Evolutionary conservation across 1,139 yeast species (phyloP).

Genomic region (Geotrichum bryndzae): DNA sequence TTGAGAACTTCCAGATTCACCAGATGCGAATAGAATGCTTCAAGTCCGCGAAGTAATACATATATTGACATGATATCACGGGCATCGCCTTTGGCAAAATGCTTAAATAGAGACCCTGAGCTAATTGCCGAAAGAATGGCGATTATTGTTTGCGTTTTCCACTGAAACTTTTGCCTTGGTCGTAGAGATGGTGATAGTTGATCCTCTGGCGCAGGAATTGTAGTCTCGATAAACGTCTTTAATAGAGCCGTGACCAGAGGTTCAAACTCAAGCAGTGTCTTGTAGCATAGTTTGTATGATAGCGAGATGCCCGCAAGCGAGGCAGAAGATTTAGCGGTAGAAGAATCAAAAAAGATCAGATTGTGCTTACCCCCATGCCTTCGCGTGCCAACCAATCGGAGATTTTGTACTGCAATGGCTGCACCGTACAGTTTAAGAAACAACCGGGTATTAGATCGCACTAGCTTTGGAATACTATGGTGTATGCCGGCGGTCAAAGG

Average conservation of each 20-base stretch:
- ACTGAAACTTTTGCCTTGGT: background rate
- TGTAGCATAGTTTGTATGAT: conserved; percentile 5
- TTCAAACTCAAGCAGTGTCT: background rate
- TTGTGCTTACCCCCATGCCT: background rate
- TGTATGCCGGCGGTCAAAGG: background rate
- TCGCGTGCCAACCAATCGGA: background rate
- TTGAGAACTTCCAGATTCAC: conserved; percentile 33
- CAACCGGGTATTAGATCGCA: conserved; percentile 9
- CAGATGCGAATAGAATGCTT: conserved; percentile 33
- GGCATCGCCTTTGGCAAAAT: conserved; percentile 25
- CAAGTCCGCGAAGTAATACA: conserved; percentile 33
- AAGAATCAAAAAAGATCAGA: background rate
- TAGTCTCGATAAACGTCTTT: background rate
- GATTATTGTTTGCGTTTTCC: background rate
- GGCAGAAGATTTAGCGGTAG: conserved; percentile 1
- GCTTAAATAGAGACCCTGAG: conserved; percentile 4
- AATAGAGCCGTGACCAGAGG: background rate
- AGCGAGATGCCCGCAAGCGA: conserved; percentile 6
- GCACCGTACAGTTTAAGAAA: conserved; percentile 5
- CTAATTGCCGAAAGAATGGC: conserved; percentile 3
- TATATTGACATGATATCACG: conserved; percentile 33
- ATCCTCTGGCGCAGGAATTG: background rate
- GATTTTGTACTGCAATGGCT: background rate
- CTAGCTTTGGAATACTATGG: background rate
- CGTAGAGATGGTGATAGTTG: background rate